Evolutionary conservation across 2,329 filamentous ascomycete species (phyloP).

Genomic region (Myriosclerotinia curreyana): DNA sequence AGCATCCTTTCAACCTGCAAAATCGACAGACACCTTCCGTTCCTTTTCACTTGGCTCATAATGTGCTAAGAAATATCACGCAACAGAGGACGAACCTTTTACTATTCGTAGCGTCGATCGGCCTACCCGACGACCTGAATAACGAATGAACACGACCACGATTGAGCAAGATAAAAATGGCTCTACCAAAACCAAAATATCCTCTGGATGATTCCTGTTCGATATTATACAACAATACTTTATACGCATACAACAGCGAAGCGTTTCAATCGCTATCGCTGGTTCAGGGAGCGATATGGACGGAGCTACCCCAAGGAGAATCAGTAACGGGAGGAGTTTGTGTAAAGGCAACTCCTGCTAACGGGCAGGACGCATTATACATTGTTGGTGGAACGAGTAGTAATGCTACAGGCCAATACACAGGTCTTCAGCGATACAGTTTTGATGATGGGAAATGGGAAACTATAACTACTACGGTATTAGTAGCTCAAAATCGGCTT

Average conservation of each 20-base stretch:
- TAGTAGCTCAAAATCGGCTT: slow-evolving; percentile 56
- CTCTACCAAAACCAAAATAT: slow-evolving; percentile 64
- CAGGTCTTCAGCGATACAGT: slow-evolving; percentile 69
- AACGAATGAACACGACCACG: slow-evolving; percentile 24
- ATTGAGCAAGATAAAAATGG: slow-evolving; percentile 32
- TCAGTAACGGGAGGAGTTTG: slow-evolving; percentile 74
- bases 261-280: slow-evolving; percentile 74
- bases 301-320: slow-evolving; percentile 60
- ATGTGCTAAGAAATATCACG: slow-evolving; percentile 18
- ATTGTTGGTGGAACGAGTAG: slow-evolving; percentile 73
- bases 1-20: slow-evolving; percentile 16
- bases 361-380: slow-evolving; percentile 58
- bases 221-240: slow-evolving; percentile 72
- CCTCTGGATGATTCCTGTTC: slow-evolving; percentile 77
- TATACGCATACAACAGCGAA: slow-evolving; percentile 76
- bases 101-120: slow-evolving; percentile 18
- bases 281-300: slow-evolving; percentile 69
- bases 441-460: slow-evolving; percentile 58
- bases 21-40: slow-evolving; percentile 1
- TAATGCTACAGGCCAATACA: slow-evolving; percentile 51
- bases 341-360: slow-evolving; percentile 62
- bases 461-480: slow-evolving; percentile 46
- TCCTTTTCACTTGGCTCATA: slow-evolving; percentile 14
- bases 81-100: slow-evolving; percentile 15
- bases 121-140: slow-evolving; percentile 18